These are phyloP conservation scores for Ascosphaera acerosa DNA, from an alignment of 2,329 filamentous ascomycete species.

Conservation along the genomic window DNA sequence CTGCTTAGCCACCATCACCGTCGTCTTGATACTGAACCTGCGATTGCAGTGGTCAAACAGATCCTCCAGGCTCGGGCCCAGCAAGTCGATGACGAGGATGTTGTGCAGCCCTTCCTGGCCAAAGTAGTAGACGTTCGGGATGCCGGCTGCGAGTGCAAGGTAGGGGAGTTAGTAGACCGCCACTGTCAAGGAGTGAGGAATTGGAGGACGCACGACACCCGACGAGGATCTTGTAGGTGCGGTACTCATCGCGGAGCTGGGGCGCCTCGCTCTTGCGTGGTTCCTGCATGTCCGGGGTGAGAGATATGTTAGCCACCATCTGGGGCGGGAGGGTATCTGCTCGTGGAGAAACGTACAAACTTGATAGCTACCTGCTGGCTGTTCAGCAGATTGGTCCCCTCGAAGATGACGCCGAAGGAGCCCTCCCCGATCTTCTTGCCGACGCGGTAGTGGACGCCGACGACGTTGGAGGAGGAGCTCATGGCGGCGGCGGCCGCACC, in stretches of 20 bases:
- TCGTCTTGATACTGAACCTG: constrained; percentile 97
- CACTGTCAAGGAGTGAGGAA: too few species aligned
- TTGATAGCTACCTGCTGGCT: constrained; percentile 99
- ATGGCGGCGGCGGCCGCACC: too few species aligned
- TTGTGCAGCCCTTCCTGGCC: constrained; percentile 99
- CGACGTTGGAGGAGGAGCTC: too few species aligned
- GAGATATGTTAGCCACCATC: too few species aligned
- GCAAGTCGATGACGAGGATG: constrained; percentile 94
- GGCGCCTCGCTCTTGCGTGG: constrained; percentile 99
- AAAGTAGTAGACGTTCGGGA: constrained; percentile 98
- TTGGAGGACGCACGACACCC: too few species aligned
- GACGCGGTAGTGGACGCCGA: constrained; percentile 99
- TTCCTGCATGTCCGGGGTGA: too few species aligned
- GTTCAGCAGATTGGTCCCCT: constrained; percentile 97
- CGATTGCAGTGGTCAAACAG: constrained; percentile 99
- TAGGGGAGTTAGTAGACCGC: constrained; percentile 58
- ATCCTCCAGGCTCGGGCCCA: constrained; percentile 87
- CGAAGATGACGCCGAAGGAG: constrained; percentile 94
- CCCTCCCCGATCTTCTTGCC: constrained; percentile 97
- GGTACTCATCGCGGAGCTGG: constrained; percentile 94
- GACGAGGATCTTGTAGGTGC: constrained; percentile 64
- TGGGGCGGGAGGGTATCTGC: too few species aligned
- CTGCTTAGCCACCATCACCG: constrained; percentile 86
- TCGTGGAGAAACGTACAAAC: too few species aligned
- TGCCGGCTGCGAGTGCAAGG: constrained; percentile 92